Base-by-base conservation (phyloP, 306 rosid species). In the Gynostemma pentaphyllum region DNA sequence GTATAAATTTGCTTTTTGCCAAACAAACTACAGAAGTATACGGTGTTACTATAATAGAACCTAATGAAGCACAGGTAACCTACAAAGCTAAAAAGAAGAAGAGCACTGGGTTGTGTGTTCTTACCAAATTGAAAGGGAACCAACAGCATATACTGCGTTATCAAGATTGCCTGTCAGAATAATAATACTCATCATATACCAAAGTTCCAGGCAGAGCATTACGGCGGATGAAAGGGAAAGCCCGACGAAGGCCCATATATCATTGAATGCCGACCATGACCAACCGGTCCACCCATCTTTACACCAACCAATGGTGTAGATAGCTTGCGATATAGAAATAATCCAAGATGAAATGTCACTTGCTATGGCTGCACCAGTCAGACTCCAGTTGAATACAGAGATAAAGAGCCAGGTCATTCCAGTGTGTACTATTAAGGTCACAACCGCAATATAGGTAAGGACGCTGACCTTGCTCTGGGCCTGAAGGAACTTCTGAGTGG, bases 211-310 rank as follows among this genome's bases (percentile, higher is more conserved):
- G 76, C 96, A 87, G 72, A 87, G 89, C 98, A 87, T 91, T 2
- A 91, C 78, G 54, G 98, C 96, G 0, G 98, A 91, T n/a, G 87
- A 94, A 42, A 91, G 57, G 3, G 96, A 91, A n/a, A 91, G 95
- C 77, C 79, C 75, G 39, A 85, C 80, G 72, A 91, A 88, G 21
- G 83, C 82, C 96, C 96, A 88, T 1, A 91, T 78, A 65, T 85
- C 98, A 62, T 80, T 79, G 51, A 91, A 72, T 10, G 98, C 98
- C 46, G 56, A 11, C 89, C 86, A 75, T 5, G 96, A 72, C 9
- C 82, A 69, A 9, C 96, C 98, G 39, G 46, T 76, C 98, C 98
- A 88, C 9, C 87, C 94, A 68, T 92, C 94, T 51, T 81, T 76
- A 76, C 98, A 88, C 96, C 98, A 88, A 11, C 59, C 76, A 0